Conservation (phyloP, 2,329 filamentous ascomycete genomes). For the Penicillium sp. region DNA sequence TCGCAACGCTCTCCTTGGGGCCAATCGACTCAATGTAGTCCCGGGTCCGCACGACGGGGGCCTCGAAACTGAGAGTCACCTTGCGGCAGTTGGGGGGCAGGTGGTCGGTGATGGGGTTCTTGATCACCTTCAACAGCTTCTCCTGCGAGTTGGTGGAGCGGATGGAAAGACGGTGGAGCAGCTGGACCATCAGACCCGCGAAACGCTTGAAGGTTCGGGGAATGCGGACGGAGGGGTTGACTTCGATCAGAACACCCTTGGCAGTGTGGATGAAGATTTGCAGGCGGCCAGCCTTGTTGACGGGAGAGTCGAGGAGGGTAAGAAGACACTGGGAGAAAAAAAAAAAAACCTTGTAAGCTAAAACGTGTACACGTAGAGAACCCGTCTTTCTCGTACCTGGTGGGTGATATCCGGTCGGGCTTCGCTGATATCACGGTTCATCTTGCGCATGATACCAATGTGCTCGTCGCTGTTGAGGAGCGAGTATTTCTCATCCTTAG, state of each 20-base stretch:
- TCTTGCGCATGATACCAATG: slow-evolving; percentile 98
- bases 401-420: slow-evolving; percentile 97
- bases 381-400: slow-evolving; percentile 65
- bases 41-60: slow-evolving; percentile 78
- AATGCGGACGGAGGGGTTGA: slow-evolving; percentile 96
- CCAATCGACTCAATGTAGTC: slow-evolving; percentile 83
- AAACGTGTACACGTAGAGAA: background rate
- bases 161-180: slow-evolving; percentile 92
- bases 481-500: slow-evolving; percentile 89
- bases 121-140: slow-evolving; percentile 95
- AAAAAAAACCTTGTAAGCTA: background rate
- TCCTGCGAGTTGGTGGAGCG: slow-evolving; percentile 96
- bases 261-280: slow-evolving; percentile 99
- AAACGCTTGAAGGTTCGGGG: slow-evolving; percentile 99
- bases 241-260: slow-evolving; percentile 95
- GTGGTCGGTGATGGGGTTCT: slow-evolving; percentile 97
- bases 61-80: slow-evolving; percentile 93
- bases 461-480: slow-evolving; percentile 98
- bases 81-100: slow-evolving; percentile 96
- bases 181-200: slow-evolving; percentile 96
- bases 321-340: slow-evolving; percentile 73
- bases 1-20: slow-evolving; percentile 88
- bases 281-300: slow-evolving; percentile 96
- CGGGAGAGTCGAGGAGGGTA: slow-evolving; percentile 92
- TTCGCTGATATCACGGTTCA: slow-evolving; percentile 98